Evolutionary conservation across 148 eudicot species (phyloP).

Genomic region (Arctostaphylos glauca): DNA sequence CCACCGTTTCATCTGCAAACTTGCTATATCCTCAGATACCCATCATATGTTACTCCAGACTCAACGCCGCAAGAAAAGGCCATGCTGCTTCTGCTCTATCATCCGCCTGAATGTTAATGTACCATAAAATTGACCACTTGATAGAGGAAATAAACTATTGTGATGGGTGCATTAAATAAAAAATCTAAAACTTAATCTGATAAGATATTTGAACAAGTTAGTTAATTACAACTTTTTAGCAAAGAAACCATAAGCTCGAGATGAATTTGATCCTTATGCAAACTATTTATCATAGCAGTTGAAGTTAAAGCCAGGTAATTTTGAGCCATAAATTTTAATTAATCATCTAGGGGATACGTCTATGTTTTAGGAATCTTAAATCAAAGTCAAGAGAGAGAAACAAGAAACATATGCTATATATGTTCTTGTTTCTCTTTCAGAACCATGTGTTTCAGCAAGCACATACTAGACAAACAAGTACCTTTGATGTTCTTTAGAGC

Average conservation of each 20-base stretch:
- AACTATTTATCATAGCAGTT: not conserved
- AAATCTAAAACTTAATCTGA: not conserved
- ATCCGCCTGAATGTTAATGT: not conserved
- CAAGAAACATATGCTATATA: too few species aligned
- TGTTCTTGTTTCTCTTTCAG: too few species aligned
- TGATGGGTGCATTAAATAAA: not conserved
- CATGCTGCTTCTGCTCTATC: slow-evolving; percentile 2
- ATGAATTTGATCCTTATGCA: not conserved
- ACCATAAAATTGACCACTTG: not conserved
- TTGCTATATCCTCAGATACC: not conserved
- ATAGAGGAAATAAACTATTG: not conserved
- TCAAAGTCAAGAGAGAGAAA: not conserved
- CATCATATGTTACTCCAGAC: not conserved
- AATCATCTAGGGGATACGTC: not conserved
- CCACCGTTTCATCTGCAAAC: not conserved
- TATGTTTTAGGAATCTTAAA: not conserved
- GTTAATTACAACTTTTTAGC: not conserved
- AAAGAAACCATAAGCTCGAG: not conserved
- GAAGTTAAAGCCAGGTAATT: not conserved
- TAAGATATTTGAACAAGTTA: not conserved
- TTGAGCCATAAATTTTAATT: not conserved
- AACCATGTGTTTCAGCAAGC: not conserved
- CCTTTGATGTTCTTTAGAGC: slow-evolving; percentile 74
- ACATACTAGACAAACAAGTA: slow-evolving; percentile 13
- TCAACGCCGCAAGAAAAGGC: slow-evolving; percentile 2